phyloP scores from a whole-genome alignment of 441 rosid species.

The Gossypium gossypioides region DNA sequence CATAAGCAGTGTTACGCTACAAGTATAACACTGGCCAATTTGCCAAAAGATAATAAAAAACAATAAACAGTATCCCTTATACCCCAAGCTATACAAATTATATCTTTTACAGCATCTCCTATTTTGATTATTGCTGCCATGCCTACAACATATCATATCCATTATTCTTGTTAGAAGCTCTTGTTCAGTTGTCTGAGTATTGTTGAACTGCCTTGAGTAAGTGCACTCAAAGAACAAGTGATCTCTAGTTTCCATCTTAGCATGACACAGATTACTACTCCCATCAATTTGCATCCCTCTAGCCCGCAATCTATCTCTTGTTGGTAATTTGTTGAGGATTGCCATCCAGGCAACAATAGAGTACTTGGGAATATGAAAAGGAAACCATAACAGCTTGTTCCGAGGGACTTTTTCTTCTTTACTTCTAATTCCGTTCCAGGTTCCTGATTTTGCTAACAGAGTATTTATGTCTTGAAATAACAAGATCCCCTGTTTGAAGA shows the following conservation, averaged over 20 bases:
- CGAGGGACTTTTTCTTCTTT: neutral
- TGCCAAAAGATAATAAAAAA: neutral
- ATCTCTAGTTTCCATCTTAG: neutral
- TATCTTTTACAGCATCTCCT: neutral
- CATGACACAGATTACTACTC: neutral
- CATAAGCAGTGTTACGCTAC: neutral
- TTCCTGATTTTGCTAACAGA: neutral
- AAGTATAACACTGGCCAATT: neutral
- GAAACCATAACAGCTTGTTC: neutral
- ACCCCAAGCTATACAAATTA: neutral
- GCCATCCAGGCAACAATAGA: neutral
- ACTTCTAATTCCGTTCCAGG: neutral
- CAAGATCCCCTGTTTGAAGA: neutral
- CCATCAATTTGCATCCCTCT: neutral
- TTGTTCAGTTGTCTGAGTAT: neutral
- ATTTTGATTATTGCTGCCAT: neutral
- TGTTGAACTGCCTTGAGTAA: neutral
- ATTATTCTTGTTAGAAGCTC: neutral
- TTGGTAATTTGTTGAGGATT: neutral
- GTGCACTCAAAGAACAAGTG: neutral
- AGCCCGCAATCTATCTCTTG: neutral
- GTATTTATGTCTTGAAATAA: neutral
- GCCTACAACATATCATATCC: neutral
- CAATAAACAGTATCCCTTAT: neutral
- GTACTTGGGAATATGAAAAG: neutral